Percentiles rank a stretch among this genome's conserved stretches.
These are phyloP conservation scores for Wickerhamiella musiphila DNA, from an alignment of 805 yeast species.

Conservation along the genomic window DNA sequence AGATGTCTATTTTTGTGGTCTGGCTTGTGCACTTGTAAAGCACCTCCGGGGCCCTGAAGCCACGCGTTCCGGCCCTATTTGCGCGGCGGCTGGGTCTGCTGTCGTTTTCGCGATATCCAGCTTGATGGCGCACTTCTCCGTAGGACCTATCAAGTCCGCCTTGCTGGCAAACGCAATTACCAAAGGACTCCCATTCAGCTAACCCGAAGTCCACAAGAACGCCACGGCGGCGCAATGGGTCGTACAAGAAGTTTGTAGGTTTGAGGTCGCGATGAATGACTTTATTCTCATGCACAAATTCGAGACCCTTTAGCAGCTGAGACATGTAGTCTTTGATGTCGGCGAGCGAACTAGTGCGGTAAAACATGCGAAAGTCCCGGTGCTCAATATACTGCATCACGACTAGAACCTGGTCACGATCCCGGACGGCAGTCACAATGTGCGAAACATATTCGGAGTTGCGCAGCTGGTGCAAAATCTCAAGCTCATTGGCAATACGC, in stretches of 20 bases:
- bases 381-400: conserved; percentile 84
- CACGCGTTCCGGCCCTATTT: conserved; percentile 92
- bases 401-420: conserved; percentile 83
- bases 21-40: conserved; percentile 73
- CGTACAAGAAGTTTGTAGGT: conserved; percentile 61
- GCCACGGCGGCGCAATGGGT: conserved; percentile 50
- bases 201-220: conserved; percentile 84
- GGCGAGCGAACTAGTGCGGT: conserved; percentile 55
- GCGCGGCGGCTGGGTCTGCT: conserved; percentile 80
- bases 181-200: conserved; percentile 42
- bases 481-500: conserved; percentile 76
- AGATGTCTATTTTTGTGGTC: conserved; percentile 63
- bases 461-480: conserved; percentile 31
- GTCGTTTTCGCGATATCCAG: conserved; percentile 78
- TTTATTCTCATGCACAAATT: conserved; percentile 54
- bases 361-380: conserved; percentile 76
- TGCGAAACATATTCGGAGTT: conserved; percentile 63
- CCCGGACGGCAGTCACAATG: conserved; percentile 67
- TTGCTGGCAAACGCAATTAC: conserved; percentile 8
- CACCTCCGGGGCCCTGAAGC: conserved; percentile 90
- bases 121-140: conserved; percentile 21
- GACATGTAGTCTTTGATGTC: conserved; percentile 71
- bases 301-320: conserved; percentile 62
- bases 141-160: conserved; percentile 13
- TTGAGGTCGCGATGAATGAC: conserved; percentile 88